phyloP scores from a whole-genome alignment of 108 stramenopile genomes.

The Bacterosira constricta region DNA sequence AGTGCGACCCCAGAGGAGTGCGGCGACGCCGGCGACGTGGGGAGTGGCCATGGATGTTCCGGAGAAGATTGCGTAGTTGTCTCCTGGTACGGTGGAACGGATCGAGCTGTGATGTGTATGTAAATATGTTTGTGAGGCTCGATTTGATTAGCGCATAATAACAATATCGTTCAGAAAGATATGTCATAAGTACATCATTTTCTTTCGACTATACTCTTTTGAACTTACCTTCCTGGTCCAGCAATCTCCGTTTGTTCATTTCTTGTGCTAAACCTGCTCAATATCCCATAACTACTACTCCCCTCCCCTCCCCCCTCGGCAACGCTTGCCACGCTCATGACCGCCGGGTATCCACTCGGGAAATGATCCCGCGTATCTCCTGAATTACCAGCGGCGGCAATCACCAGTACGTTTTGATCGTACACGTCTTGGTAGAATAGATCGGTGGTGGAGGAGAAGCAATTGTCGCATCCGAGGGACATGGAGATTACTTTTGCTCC shows the following conservation, averaged over 20 bases:
- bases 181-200: too few relatives aligned
- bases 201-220: too few relatives aligned
- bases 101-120: too few relatives aligned
- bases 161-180: too few relatives aligned
- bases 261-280: too few relatives aligned
- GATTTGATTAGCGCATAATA: too few relatives aligned
- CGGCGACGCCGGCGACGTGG: constrained; percentile 77
- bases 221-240: constrained; percentile 58
- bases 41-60: constrained; percentile 67
- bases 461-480: too few relatives aligned
- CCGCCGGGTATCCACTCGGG: constrained; percentile 52
- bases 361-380: constrained; percentile 33
- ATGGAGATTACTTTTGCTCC: constrained; percentile 62
- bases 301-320: too few relatives aligned
- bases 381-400: constrained; percentile 72
- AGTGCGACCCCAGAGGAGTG: constrained; percentile 55
- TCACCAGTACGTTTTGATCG: constrained; percentile 51
- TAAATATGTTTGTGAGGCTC: too few relatives aligned
- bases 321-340: constrained; percentile 63
- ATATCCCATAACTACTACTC: too few relatives aligned
- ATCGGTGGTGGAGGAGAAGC: too few relatives aligned
- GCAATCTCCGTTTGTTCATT: constrained; percentile 59
- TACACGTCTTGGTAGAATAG: constrained; percentile 19
- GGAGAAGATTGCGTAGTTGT: background rate
- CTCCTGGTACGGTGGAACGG: background rate